Evolutionary conservation across 805 yeast genomes (phyloP).

Genomic region (Hanseniaspora thailandica): DNA sequence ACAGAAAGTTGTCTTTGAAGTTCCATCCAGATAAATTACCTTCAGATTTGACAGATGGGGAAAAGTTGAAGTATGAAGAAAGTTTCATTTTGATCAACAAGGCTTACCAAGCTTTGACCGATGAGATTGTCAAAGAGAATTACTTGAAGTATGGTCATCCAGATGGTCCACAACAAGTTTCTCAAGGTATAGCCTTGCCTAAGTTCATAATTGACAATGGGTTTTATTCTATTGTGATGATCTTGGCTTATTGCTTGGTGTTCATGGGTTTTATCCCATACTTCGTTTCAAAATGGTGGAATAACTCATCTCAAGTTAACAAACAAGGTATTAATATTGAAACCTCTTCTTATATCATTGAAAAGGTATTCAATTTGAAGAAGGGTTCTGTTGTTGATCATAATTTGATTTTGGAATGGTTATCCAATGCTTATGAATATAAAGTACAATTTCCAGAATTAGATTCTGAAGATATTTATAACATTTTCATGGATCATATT

Average conservation of each 20-base stretch:
- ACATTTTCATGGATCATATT: conserved; percentile 46
- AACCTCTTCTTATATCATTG: conserved; percentile 71
- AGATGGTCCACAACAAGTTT: conserved; percentile 84
- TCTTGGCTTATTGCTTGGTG: conserved; percentile 50
- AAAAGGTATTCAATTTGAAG: conserved; percentile 58
- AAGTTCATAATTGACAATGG: conserved; percentile 77
- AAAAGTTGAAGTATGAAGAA: conserved; percentile 51
- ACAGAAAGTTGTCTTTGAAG: conserved; percentile 74
- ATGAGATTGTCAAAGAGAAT: conserved; percentile 71
- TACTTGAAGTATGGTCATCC: conserved; percentile 88
- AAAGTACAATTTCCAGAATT: conserved; percentile 32
- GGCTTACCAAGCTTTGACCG: conserved; percentile 92
- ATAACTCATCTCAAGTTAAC: conserved; percentile 62
- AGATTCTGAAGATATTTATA: conserved; percentile 38
- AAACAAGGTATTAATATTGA: conserved; percentile 69
- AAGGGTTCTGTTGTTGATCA: conserved; percentile 55
- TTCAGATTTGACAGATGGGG: conserved; percentile 45
- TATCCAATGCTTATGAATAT: conserved; percentile 60
- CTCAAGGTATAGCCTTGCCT: conserved; percentile 93
- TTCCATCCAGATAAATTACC: conserved; percentile 90
- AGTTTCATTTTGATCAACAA: conserved; percentile 69
- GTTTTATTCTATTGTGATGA: conserved; percentile 52
- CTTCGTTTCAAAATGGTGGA: conserved; percentile 86
- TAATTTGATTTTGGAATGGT: conserved; percentile 44
- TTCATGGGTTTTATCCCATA: conserved; percentile 72